These are phyloP conservation scores for Baorangia bicolor DNA, from an alignment of 768 basidiomycete genomes.

Conservation along the genomic window DNA sequence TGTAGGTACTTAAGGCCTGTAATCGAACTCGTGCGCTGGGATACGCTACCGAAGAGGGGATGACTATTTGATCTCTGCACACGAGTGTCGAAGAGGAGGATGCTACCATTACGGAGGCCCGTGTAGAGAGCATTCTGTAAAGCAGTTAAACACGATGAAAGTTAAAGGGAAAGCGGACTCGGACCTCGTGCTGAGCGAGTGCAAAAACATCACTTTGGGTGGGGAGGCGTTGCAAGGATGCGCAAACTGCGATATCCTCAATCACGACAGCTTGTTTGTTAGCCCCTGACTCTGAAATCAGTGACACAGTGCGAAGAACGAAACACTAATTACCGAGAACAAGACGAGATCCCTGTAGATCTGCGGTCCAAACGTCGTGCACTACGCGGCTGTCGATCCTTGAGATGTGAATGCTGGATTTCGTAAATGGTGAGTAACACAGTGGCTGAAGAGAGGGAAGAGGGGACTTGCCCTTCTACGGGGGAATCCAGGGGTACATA, in stretches of 20 bases:
- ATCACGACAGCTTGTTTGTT: slow-evolving; percentile 51
- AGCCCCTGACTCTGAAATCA: slow-evolving; percentile 43
- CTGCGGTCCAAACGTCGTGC: slow-evolving; percentile 57
- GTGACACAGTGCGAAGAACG: neutral
- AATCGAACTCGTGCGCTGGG: slow-evolving; percentile 43
- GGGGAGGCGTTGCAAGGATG: slow-evolving; percentile 39
- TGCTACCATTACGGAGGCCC: slow-evolving; percentile 58
- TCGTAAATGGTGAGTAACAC: neutral
- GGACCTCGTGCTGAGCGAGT: slow-evolving; percentile 51
- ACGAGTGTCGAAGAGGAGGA: slow-evolving; percentile 60
- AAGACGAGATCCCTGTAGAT: slow-evolving; percentile 47
- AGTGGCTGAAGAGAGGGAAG: neutral
- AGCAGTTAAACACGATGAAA: neutral
- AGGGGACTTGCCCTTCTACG: slow-evolving; percentile 37
- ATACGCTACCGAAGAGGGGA: slow-evolving; percentile 41
- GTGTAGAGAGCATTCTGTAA: slow-evolving; percentile 51
- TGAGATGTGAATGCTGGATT: slow-evolving; percentile 12
- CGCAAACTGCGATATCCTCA: slow-evolving; percentile 44
- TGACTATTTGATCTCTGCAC: slow-evolving; percentile 35
- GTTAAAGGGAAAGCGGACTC: slow-evolving; percentile 2
- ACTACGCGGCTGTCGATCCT: slow-evolving; percentile 39
- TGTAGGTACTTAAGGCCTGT: slow-evolving; percentile 50
- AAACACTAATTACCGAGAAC: slow-evolving; percentile 45
- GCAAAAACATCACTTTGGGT: slow-evolving; percentile 67
- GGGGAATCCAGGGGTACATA: slow-evolving; percentile 43